A percentile compares a stretch with the other conserved stretches of the same genome.
These are phyloP conservation scores for Pyrenochaeta sp. DNA, from an alignment of 2,329 filamentous ascomycete genomes.

Conservation along the genomic window DNA sequence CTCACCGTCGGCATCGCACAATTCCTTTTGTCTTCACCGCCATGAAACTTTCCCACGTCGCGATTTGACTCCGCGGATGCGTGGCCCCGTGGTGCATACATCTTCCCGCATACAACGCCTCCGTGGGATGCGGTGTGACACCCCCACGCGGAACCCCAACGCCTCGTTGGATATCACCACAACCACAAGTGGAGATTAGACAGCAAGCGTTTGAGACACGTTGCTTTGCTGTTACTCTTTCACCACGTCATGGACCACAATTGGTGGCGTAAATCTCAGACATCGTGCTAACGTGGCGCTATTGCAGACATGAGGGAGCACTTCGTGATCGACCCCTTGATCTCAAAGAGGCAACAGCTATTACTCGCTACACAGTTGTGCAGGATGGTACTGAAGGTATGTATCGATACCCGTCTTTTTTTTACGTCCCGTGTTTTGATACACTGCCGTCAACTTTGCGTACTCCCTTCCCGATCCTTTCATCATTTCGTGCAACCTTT, in stretches of 20 bases:
- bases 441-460: constrained; percentile 6
- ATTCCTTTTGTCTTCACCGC: constrained; percentile 26
- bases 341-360: constrained; percentile 97
- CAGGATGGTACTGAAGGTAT: constrained; percentile 77
- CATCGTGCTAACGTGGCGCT: constrained; percentile 35
- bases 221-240: constrained; percentile 15
- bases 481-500: constrained; percentile 13
- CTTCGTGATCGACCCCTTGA: constrained; percentile 97
- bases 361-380: constrained; percentile 96
- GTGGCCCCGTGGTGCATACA: constrained; percentile 29
- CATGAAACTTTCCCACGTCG: constrained; percentile 13
- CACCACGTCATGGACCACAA: constrained; percentile 6
- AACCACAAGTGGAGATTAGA: constrained; percentile 16
- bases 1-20: constrained; percentile 1
- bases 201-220: constrained; percentile 14
- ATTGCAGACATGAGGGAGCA: constrained; percentile 88
- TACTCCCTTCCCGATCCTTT: constrained; percentile 15
- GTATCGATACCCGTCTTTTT: constrained; percentile 33
- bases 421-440: constrained; percentile 13
- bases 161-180: constrained; percentile 17
- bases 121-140: constrained; percentile 25
- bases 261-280: constrained; percentile 17
- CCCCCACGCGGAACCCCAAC: constrained; percentile 36
- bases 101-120: constrained; percentile 21
- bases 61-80: constrained; percentile 13